Evolutionary conservation across 441 rosid genomes (phyloP), one percentile per base, ranked within the genome.

Genomic region (Monsonia emarginata): DNA sequence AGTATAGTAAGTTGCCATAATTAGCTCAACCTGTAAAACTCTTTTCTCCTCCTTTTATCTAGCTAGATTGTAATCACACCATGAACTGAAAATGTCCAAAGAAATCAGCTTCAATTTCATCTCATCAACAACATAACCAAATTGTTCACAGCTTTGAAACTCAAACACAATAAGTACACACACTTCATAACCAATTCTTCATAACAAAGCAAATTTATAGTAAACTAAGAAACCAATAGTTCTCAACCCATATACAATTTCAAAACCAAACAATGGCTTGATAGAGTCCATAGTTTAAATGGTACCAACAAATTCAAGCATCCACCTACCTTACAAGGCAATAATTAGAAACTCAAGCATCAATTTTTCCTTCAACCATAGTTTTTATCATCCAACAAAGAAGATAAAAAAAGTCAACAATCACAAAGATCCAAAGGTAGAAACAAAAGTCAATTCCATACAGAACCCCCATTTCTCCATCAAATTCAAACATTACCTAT

Each of bases 1-100:
- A 42, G 83, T 73, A 78, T 79, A 89, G 78, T 84, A 87, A 71
- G 91, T 87, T 19, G 95, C 88, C 97, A 91, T 89, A 30, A 28
- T 71, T 65, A 38, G 63, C 67, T 42, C 66, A 50, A 63, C 65
- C 67, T 65, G 25, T 18, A 70, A 57, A n/a, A n/a, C n/a, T 26
- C 28, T 54, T 75, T 18, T 68, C 54, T 63, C 61, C 68, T 56
- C 46, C n/a, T 9, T 24, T 64, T 52, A 65, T 70, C n/a, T 14
- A 59, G 42, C 48, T 66, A 65, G 38, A 64, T 74, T 50, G 66
- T 21, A 73, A 28, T 62, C 71, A 46, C 26, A 48, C 28, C 7
- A 56, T 21, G 57, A 70, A 72, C 82, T 71, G 78, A 60, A 78
- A 75, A 65, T 25, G 63, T 26, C 22, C 65, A 75, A 65, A 65